Percentiles rank a stretch among this genome's conserved stretches.
Evolutionary conservation across 2,329 filamentous ascomycete species (phyloP).

Genomic region (Trichoderma arundinaceum): DNA sequence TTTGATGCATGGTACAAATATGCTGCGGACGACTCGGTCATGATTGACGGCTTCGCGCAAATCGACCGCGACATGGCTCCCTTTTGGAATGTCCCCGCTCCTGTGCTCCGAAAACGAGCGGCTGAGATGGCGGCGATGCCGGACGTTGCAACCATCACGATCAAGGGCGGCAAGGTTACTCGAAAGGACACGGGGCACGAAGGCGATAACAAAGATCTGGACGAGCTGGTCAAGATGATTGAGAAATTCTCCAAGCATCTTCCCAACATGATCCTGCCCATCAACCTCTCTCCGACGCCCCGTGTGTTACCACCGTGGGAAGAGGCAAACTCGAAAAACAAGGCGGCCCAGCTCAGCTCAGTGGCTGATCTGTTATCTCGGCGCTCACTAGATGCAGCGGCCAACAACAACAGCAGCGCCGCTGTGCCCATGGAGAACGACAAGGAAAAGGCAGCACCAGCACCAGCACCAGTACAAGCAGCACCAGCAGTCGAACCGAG

Average conservation of each 20-base stretch:
- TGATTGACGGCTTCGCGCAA: slow-evolving; percentile 82
- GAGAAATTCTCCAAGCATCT: slow-evolving; percentile 72
- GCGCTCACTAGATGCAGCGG: slow-evolving; percentile 35
- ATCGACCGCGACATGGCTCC: slow-evolving; percentile 76
- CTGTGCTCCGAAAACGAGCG: slow-evolving; percentile 67
- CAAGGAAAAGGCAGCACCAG: neutral
- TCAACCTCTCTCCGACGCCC: slow-evolving; percentile 68
- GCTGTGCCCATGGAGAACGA: neutral
- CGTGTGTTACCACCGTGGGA: slow-evolving; percentile 63
- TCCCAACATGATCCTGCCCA: slow-evolving; percentile 82
- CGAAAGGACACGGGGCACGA: slow-evolving; percentile 46
- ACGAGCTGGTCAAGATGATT: slow-evolving; percentile 68
- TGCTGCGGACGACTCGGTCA: slow-evolving; percentile 72
- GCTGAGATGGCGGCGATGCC: slow-evolving; percentile 48
- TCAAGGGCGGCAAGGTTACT: slow-evolving; percentile 67
- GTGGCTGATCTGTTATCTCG: slow-evolving; percentile 42
- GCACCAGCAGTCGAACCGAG: neutral
- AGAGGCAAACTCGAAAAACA: slow-evolving; percentile 47
- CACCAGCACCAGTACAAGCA: too few relatives aligned
- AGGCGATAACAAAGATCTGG: slow-evolving; percentile 46
- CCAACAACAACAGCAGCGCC: neutral
- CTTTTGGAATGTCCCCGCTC: slow-evolving; percentile 76
- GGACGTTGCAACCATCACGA: slow-evolving; percentile 57
- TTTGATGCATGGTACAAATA: slow-evolving; percentile 88
- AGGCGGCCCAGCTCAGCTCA: slow-evolving; percentile 38